Base-by-base conservation (phyloP, 2,329 filamentous ascomycete species). In the Gnomoniopsis smithogilvyi region DNA sequence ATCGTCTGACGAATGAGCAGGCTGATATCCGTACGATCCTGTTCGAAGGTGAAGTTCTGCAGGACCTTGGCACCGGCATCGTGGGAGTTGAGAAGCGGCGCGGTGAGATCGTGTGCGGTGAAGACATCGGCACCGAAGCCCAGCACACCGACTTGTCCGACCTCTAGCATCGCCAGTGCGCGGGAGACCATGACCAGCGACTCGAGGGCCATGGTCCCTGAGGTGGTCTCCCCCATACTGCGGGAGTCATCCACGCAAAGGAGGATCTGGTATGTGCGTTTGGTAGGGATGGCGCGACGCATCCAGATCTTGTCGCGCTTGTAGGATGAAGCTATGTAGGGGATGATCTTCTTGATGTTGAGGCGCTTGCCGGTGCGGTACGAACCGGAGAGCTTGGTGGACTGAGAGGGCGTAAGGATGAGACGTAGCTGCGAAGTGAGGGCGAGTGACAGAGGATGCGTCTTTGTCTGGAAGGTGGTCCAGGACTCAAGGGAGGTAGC, bases 231-330 rank as follows among this genome's bases (percentile, higher is more conserved):
- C 17, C 90, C 88, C 95, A 99, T 99, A 61, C 88, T 92, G 73
- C 90, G 91, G 68, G 89, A 94, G 78, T 99, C 95, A 73, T 99
- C 95, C 41, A 99, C 92, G 43, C 95, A 96, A 52, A 99, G 88
- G 78, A 99, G 87, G 73, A 99, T 96, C 74, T 99, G 96, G 76
- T 99, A 99, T 59, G 88, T 89, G 45, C 96, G 89, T 76, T 98
- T 98, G 41, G 89, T 94, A 1, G 96, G 96, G 52, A 96, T 87
- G 36, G 86, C 89, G 58, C 96, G 87, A 15, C 96, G 90, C 89
- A 99, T 96, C 95, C 95, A 99, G 75, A 99, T 99, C 81, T 99
- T 99, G 83, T 99, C 95, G 62, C 95, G 91, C 80, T 97, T 98
- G 82, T 97, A 99, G 70, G 90, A 89, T 0, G 93, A 98, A 1